Evolutionary conservation across 352 stramenopile species (phyloP).

Genomic region (Achlya hypogyna): DNA sequence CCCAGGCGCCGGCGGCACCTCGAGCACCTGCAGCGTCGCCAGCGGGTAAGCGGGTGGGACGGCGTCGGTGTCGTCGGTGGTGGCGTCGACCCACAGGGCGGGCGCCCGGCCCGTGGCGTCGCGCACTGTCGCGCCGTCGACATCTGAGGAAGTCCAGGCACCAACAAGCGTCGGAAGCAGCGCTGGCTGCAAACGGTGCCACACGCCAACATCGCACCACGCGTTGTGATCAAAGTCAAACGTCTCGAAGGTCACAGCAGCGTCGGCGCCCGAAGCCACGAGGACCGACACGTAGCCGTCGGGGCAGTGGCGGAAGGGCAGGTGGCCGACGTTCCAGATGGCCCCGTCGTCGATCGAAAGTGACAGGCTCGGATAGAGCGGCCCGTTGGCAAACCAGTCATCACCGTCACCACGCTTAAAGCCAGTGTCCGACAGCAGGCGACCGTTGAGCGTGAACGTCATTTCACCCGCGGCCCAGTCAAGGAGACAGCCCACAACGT

Average conservation of each 20-base stretch:
- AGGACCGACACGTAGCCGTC: background rate
- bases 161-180: background rate
- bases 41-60: background rate
- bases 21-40: background rate
- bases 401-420: conserved; percentile 10
- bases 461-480: conserved; percentile 26
- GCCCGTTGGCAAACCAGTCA: background rate
- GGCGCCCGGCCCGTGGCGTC: no score
- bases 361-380: background rate
- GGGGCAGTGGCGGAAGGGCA: conserved; percentile 25
- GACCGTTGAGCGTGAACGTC: conserved; percentile 51
- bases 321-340: conserved; percentile 60
- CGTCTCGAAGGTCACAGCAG: conserved; percentile 38
- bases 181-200: conserved; percentile 36
- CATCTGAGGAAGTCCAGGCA: background rate
- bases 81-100: background rate
- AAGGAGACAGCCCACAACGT: conserved; percentile 47
- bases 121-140: no score
- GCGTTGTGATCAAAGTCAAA: conserved; percentile 35
- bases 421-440: background rate
- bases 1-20: background rate
- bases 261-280: conserved; percentile 9
- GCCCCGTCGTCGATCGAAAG: conserved; percentile 27
- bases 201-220: conserved; percentile 46
- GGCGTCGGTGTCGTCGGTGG: background rate